These are phyloP conservation scores for Suillus fuscotomentosus DNA, from an alignment of 768 basidiomycete species.

Conservation along the genomic window DNA sequence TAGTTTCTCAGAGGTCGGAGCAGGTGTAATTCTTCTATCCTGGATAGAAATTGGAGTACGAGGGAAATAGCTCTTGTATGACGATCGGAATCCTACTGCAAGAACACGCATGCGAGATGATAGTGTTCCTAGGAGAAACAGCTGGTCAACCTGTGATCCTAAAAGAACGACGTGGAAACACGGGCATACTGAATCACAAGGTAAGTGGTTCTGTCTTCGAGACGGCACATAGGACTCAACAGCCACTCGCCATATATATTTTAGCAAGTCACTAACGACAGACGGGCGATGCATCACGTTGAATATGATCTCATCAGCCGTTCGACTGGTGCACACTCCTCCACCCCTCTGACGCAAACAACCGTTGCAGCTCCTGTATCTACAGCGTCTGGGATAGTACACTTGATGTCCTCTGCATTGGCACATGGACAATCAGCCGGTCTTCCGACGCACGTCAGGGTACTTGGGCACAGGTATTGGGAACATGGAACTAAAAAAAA, in stretches of 20 bases:
- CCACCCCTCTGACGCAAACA: conserved; percentile 64
- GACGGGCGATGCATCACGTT: conserved; percentile 7
- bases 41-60: not conserved
- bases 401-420: conserved; percentile 72
- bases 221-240: not conserved
- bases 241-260: not conserved
- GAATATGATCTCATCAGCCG: conserved; percentile 32
- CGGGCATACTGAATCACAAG: not conserved
- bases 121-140: not conserved
- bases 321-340: conserved; percentile 64
- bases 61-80: not conserved
- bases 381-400: conserved; percentile 61
- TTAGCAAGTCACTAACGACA: not conserved
- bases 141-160: not conserved
- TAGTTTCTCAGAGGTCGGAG: not conserved
- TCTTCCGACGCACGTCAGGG: conserved; percentile 57
- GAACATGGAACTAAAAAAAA: conserved; percentile 62
- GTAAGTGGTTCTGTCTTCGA: not conserved
- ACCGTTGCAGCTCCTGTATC: conserved; percentile 57
- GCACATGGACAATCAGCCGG: conserved; percentile 77
- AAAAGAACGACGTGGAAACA: too few species aligned
- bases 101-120: not conserved
- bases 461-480: conserved; percentile 72
- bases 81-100: not conserved
- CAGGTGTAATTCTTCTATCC: not conserved